A percentile compares a stretch with the other conserved stretches of the same genome.
Conservation (phyloP, 2,329 filamentous ascomycete species). For the Sporothrix brasiliensis region DNA sequence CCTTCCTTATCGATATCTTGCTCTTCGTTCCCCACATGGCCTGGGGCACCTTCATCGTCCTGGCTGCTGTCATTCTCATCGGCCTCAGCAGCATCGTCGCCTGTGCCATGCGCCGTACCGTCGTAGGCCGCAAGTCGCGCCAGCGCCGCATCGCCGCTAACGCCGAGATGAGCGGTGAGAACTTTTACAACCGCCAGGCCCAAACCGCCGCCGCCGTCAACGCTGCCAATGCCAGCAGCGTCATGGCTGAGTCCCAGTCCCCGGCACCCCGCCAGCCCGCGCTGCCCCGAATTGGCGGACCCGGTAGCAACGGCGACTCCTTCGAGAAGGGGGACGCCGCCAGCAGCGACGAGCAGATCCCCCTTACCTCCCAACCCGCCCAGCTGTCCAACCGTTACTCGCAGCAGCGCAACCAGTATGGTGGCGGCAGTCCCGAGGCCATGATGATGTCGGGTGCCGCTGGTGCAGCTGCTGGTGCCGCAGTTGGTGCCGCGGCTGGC, state of each 20-base stretch:
- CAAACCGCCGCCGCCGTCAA: conserved; percentile 49
- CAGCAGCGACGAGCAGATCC: conserved; percentile 69
- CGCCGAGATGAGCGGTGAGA: conserved; percentile 94
- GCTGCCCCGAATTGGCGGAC: conserved; percentile 59
- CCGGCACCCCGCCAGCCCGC: conserved; percentile 53
- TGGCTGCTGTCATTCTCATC: conserved; percentile 85
- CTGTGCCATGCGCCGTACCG: conserved; percentile 90
- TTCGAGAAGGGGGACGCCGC: conserved; percentile 68
- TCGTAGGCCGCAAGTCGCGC: conserved; percentile 89
- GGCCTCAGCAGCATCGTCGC: conserved; percentile 80
- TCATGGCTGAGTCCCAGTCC: neutral
- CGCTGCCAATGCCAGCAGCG: conserved; percentile 44
- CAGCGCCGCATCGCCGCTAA: conserved; percentile 91
- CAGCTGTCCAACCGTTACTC: conserved; percentile 53
- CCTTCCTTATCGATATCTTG: conserved; percentile 90
- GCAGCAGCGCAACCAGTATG: conserved; percentile 60
- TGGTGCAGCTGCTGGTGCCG: conserved; percentile 4
- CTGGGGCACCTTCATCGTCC: conserved; percentile 92
- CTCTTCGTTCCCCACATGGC: conserved; percentile 91
- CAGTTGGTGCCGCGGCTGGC: conserved; percentile 14
- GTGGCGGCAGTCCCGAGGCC: conserved; percentile 23
- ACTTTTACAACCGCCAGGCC: conserved; percentile 77
- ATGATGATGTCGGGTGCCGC: conserved; percentile 40
- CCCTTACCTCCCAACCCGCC: conserved; percentile 68
- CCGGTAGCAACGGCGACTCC: conserved; percentile 56